Conservation (phyloP, 176 grass and related monocot genomes). For the Microstegium vimineum region DNA sequence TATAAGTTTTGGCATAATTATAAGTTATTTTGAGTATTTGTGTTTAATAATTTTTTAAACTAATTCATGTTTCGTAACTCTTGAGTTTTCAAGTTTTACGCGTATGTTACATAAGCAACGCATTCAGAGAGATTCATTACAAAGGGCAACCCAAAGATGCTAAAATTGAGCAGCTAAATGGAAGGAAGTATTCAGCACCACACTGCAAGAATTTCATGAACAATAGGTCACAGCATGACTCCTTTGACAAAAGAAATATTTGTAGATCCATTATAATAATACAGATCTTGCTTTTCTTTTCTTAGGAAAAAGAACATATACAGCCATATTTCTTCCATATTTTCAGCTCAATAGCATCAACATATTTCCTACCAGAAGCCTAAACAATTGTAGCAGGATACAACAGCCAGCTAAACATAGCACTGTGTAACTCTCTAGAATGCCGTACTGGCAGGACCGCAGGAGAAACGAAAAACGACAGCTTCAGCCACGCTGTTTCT, state of each 20-base stretch:
- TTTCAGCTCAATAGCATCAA: neutral
- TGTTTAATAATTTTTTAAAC: too few relatives aligned
- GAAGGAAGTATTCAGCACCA: too few relatives aligned
- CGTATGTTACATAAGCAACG: too few relatives aligned
- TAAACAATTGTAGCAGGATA: neutral
- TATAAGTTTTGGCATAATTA: too few relatives aligned
- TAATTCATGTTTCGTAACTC: too few relatives aligned
- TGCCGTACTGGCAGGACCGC: neutral
- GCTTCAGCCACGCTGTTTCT: slow-evolving; percentile 72
- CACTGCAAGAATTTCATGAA: too few relatives aligned
- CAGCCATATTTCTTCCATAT: neutral
- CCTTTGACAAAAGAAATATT: neutral
- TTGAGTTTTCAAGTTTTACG: too few relatives aligned
- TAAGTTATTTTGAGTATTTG: too few relatives aligned
- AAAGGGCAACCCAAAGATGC: too few relatives aligned
- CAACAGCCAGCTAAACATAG: neutral
- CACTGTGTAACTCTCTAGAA: neutral
- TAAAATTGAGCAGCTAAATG: too few relatives aligned
- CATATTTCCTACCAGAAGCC: neutral
- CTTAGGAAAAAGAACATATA: neutral
- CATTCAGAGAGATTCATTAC: too few relatives aligned
- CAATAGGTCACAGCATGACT: too few relatives aligned
- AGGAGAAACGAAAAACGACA: neutral
- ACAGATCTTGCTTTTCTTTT: neutral
- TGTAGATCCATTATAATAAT: neutral